Evolutionary conservation across 148 eudicot species (phyloP), one percentile per base, ranked within the genome.

Genomic region (Euryodendron excelsum): DNA sequence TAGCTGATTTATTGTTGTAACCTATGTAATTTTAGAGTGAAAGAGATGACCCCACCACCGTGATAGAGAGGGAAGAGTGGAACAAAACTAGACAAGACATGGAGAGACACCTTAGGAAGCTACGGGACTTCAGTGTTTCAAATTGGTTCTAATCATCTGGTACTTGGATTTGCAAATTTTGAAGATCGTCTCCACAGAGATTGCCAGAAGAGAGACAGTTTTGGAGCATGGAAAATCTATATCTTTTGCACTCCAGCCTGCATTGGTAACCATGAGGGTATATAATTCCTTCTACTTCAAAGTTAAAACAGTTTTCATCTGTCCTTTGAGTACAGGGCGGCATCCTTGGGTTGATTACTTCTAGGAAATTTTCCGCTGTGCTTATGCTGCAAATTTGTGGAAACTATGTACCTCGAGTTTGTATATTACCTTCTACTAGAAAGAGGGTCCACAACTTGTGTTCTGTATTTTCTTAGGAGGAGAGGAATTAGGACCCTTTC

Each of bases 51-150:
- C 90, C 98, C 11, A 86, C 96, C 25, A 87, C 95, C 28, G 98
- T 96, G 69, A 91, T 96, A 59, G 91, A 91, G 83, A 87, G 87
- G 83, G 93, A 93, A 87, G 97, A 96, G 72, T 96, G 99, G 99
- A 76, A 82, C 23, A 86, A 79, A 80, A 82, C 84, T 6, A 84
- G 99, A 78, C 73, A 87, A 79, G 99, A 92, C 73, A 92, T 96
- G 99, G 99, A 96, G 76, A 90, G 83, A 83, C 98, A 96, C 82
- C 88, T 96, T 28, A 85, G 93, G 12, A 96, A 96, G 84, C 86
- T 96, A 37, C 83, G 98, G 52, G 99, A 96, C 82, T 96, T 93
- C 81, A 89, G 81, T 76, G 81, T 89, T 69, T 96, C 99, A 45
- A 96, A 96, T 83, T 96, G 99, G 99, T 86, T 96, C 73, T 96